Base-by-base conservation (phyloP, 805 yeast species). In the Nakazawaea ernobii region DNA sequence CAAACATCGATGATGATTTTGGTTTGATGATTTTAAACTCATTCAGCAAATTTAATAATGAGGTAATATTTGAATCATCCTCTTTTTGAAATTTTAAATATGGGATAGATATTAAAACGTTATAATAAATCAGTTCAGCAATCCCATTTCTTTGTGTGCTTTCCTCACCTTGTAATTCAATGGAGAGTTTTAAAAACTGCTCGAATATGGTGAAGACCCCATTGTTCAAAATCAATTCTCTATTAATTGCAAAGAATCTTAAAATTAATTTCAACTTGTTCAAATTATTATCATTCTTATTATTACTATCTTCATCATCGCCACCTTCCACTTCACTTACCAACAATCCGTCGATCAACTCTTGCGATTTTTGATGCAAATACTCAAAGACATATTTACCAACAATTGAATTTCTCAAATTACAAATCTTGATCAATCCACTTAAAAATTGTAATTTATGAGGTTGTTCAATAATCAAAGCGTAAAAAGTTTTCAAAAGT, bases 391-490 rank as follows among this genome's bases (percentile, higher is more conserved):
- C 76, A 43, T 77, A 76, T 54, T 80, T 78, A 43, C 95, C 92
- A 38, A 87, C 81, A 35, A 76, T 68, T 32, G 77, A 74, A 62
- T 79, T 80, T 49, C 75, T 74, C 24, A 84, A 70, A 65, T 85
- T 83, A 41, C 87, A 80, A 20, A 82, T 69, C 57, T 83, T 74
- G 5, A 90, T 67, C 53, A 89, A 70, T 8, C 82, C 79, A 27
- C 89, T 76, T 49, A 92, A 64, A n/a, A 82, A 76, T 11, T 83
- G 79, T 50, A 84, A 77, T 61, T 91, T 94, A 53, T 91, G 96
- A 0, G 99, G 98, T 63, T 92, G 97, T 63, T 94, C 98, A 28
- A 77, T 66, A 9, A 84, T 72, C 39, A 86, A 75, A 2, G 95
- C 87, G 46, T 75, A 74, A 26, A 90, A 59, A 2, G 87, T 85